Conservation (phyloP, 179 eudicot species). For the Heliamphora pulchella region DNA sequence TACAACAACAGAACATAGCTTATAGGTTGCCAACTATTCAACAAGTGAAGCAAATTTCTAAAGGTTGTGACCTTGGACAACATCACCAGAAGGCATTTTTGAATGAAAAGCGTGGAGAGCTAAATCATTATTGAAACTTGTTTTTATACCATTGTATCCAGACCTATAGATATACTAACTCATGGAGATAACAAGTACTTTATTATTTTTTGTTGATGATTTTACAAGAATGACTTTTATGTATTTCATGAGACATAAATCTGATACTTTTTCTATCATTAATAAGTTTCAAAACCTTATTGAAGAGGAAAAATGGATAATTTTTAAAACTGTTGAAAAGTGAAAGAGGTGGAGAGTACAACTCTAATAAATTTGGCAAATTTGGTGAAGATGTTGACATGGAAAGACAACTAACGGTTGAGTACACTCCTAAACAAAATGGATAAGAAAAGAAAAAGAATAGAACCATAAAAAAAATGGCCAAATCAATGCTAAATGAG, state of each 20-base stretch:
- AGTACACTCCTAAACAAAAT: constrained; percentile 13
- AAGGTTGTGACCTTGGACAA: neutral
- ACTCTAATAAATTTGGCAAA: neutral
- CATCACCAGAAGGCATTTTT: constrained; percentile 1
- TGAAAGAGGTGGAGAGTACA: too few species aligned
- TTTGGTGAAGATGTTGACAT: neutral
- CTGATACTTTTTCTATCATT: neutral
- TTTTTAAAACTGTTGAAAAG: neutral
- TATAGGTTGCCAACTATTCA: neutral
- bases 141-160: constrained; percentile 11
- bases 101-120: constrained; percentile 13
- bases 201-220: constrained; percentile 16
- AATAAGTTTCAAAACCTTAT: neutral
- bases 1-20: neutral
- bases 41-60: neutral
- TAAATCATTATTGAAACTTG: neutral
- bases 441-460: constrained; percentile 9
- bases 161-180: neutral
- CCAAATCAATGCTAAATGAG: constrained; percentile 16
- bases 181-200: constrained; percentile 3
- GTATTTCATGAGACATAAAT: neutral
- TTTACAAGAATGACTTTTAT: constrained; percentile 15
- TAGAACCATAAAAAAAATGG: too few species aligned
- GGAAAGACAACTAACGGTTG: constrained; percentile 6
- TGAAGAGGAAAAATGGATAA: constrained; percentile 14